Evolutionary conservation across 139 green algal species (phyloP).

Genomic region (Volvox africanus): DNA sequence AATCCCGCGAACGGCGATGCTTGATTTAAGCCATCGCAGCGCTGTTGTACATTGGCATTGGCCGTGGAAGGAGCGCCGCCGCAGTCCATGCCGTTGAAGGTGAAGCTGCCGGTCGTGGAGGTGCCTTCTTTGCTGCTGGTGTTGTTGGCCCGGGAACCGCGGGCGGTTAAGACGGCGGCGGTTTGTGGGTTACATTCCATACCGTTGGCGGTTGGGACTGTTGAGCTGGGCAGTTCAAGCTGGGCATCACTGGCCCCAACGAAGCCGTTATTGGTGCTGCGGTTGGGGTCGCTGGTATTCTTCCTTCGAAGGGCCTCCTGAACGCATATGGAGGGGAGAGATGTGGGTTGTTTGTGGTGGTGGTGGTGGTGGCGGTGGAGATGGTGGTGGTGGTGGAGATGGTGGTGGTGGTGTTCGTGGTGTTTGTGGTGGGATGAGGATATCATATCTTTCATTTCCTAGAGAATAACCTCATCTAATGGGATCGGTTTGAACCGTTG

Average conservation of each 20-base stretch:
- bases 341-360: too few species aligned
- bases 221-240: not conserved
- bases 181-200: not conserved
- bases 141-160: not conserved
- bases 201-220: not conserved
- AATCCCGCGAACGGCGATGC: too few species aligned
- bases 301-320: not conserved
- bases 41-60: too few species aligned
- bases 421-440: too few species aligned
- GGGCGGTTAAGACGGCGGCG: not conserved
- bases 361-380: too few species aligned
- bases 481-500: too few species aligned
- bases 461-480: too few species aligned
- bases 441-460: too few species aligned
- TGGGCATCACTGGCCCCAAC: not conserved
- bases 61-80: not conserved
- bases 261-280: not conserved
- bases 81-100: not conserved
- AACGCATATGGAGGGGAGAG: too few species aligned
- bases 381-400: too few species aligned
- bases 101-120: not conserved
- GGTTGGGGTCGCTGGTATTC: not conserved
- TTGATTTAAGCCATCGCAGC: too few species aligned
- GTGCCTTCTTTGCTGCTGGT: not conserved
- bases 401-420: too few species aligned